phyloP scores from a whole-genome alignment of 169 alveolate species.

The Perkinsus marinus region DNA sequence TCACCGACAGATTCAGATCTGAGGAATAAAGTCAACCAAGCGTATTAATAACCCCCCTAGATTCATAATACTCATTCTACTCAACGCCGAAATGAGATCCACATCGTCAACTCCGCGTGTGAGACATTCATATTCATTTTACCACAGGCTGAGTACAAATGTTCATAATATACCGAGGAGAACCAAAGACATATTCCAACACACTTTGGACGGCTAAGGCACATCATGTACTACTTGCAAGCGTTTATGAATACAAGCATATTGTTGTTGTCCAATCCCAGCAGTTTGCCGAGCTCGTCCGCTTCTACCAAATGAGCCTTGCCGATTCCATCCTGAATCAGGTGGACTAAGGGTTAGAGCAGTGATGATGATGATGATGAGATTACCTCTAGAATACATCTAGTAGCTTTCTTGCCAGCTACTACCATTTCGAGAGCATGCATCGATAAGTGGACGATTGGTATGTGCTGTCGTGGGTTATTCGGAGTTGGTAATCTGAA shows the following conservation, averaged over 20 bases:
- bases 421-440: not conserved
- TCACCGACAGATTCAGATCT: not conserved
- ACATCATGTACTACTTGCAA: not conserved
- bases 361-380: not conserved
- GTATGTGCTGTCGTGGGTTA: not conserved
- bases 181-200: no score
- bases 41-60: no score
- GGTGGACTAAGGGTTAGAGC: not conserved
- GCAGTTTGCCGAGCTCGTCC: not conserved
- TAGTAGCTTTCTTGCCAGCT: not conserved
- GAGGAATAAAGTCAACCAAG: no score
- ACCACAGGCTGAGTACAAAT: no score
- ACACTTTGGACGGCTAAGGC: no score
- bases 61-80: no score
- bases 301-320: not conserved
- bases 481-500: not conserved
- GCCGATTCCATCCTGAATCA: not conserved
- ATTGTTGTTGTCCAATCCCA: not conserved
- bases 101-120: no score
- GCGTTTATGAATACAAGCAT: not conserved
- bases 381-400: not conserved
- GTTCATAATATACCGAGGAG: no score
- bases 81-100: no score
- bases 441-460: not conserved
- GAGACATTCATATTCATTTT: no score